Evolutionary conservation across 441 rosid genomes (phyloP), one percentile per base, ranked within the genome.

Genomic region (Jatropha multifida): DNA sequence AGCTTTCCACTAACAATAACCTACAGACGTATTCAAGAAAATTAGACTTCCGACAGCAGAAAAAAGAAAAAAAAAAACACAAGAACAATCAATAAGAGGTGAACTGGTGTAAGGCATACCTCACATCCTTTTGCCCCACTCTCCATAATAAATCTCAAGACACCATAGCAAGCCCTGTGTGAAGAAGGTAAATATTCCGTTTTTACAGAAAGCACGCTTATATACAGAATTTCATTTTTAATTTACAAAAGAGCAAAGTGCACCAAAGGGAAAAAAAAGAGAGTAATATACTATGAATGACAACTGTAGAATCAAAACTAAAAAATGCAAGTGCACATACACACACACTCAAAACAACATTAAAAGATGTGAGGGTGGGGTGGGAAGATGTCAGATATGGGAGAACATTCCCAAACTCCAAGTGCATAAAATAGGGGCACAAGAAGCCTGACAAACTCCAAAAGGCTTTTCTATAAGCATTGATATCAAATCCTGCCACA

Each of bases 121-220:
- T 89, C 95, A 37, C 93, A 90, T 26, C 95, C 95, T 80, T 90
- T 89, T 5, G 93, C 95, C 12, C 95, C 95, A 74, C 90, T 89
- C 73, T 90, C 93, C 95, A 90, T 90, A 48, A 90, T 82, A 67
- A 83, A 89, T 56, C 93, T 83, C 83, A 90, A 70, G 6, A 90
- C 93, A 75, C 93, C 90, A 76, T 85, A 89, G 76, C 95, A 89
- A 32, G 93, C 91, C 86, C 93, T 89, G 23, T 89, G 23, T 14
- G 4, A 44, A 11, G 26, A 70, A 72, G 7, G 23, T 10, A 41
- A 38, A 73, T 12, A n/a, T 27, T 37, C 48, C 26, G 7, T 23
- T 23, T 23, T 23, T 0, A 17, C 7, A 14, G 1, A 54, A 51
- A 71, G n/a, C 27, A 60, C 38, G 7, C 10, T n/a, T 7, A 54